Evolutionary conservation across 73 alveolate species (phyloP).

Genomic region (Symbiodinium pilosum): DNA sequence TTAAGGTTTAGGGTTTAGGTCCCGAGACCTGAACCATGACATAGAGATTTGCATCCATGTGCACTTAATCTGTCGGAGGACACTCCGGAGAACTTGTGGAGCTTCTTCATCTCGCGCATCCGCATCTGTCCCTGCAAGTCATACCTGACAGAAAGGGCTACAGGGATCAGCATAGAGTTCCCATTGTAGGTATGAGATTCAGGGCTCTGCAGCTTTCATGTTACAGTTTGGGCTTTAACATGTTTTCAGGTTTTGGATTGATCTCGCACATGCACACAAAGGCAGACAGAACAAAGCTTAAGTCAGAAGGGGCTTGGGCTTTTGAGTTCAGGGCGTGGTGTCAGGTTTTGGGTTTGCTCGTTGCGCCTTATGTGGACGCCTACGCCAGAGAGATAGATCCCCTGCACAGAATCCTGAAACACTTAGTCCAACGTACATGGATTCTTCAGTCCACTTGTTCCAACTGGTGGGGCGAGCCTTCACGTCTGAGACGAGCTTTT

Average conservation of each 20-base stretch:
- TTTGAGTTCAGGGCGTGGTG: background rate
- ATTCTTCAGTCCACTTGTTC: too few relatives aligned
- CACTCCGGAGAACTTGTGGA: constrained; percentile 99
- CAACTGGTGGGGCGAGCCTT: too few relatives aligned
- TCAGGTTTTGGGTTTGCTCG: background rate
- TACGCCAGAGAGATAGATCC: too few relatives aligned
- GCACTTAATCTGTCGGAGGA: constrained; percentile 95
- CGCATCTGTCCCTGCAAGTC: too few relatives aligned
- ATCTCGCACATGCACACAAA: too few relatives aligned
- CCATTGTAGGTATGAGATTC: background rate
- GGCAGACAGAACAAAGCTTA: too few relatives aligned
- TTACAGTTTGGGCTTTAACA: background rate
- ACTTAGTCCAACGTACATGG: too few relatives aligned
- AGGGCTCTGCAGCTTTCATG: background rate
- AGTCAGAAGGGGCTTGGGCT: background rate
- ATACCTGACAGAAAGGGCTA: background rate
- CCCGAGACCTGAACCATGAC: background rate
- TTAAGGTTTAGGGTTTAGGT: too few relatives aligned
- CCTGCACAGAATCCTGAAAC: too few relatives aligned
- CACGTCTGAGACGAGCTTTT: too few relatives aligned
- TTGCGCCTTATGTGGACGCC: too few relatives aligned
- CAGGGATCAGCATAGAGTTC: background rate
- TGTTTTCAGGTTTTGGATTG: too few relatives aligned
- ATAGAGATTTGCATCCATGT: background rate
- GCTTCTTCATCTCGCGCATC: constrained; percentile 99